Percentiles rank a stretch among this genome's conserved stretches.
These are phyloP conservation scores for Exserohilum turcica DNA, from an alignment of 2,329 filamentous ascomycete genomes.

Conservation along the genomic window DNA sequence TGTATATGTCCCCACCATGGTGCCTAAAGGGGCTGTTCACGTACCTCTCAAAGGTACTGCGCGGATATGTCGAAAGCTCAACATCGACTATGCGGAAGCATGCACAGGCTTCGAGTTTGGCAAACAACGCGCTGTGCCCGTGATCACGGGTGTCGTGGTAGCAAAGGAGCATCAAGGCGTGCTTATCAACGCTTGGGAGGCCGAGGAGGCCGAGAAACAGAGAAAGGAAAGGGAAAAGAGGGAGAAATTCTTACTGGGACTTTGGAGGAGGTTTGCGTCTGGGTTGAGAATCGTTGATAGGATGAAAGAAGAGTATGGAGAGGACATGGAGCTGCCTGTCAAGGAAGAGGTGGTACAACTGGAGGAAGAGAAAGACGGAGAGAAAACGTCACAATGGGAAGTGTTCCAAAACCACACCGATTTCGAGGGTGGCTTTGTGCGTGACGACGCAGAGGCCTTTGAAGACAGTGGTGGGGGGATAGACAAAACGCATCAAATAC, in stretches of 20 bases:
- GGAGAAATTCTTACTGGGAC: conserved; percentile 70
- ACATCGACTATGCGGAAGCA: conserved; percentile 89
- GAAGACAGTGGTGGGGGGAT: conserved; percentile 18
- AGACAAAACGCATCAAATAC: conserved; percentile 15
- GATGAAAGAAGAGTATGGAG: conserved; percentile 42
- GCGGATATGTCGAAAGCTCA: conserved; percentile 80
- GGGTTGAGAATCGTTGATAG: conserved; percentile 73
- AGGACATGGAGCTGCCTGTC: conserved; percentile 63
- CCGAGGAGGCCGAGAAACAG: conserved; percentile 74
- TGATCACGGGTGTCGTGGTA: conserved; percentile 88
- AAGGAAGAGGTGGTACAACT: conserved; percentile 54
- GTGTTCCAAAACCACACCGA: conserved; percentile 36
- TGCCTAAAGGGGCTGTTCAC: conserved; percentile 82
- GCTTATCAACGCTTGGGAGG: conserved; percentile 76
- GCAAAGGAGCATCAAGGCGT: conserved; percentile 76
- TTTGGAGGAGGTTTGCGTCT: conserved; percentile 87
- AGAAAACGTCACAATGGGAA: conserved; percentile 52
- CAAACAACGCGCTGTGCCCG: conserved; percentile 88
- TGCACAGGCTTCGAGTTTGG: conserved; percentile 97
- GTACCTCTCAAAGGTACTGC: conserved; percentile 78
- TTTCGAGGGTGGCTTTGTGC: conserved; percentile 52
- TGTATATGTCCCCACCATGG: conserved; percentile 91
- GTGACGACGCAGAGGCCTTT: conserved; percentile 32
- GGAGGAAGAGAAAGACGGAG: conserved; percentile 61
- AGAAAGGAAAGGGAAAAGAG: conserved; percentile 81